Conservation (phyloP, 2,329 filamentous ascomycete species). For the Chaetomium sp. region DNA sequence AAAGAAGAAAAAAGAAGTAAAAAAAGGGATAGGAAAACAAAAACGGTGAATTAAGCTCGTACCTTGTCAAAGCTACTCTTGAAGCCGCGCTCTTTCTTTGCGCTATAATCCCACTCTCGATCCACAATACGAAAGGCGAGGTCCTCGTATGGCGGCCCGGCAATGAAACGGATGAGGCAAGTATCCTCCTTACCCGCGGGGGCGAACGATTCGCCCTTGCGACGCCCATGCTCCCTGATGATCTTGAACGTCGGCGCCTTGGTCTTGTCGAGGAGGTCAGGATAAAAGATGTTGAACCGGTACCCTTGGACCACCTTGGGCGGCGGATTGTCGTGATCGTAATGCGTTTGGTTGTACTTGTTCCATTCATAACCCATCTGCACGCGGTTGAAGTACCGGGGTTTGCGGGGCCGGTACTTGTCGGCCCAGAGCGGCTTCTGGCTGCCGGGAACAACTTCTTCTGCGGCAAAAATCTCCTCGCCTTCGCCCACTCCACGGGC, state of each 20-base stretch:
- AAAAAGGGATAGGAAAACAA: too few species aligned
- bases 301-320: constrained; percentile 98
- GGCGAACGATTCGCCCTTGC: constrained; percentile 85
- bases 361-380: constrained; percentile 99
- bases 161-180: constrained; percentile 91
- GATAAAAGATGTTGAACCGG: constrained; percentile 99
- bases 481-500: constrained; percentile 87
- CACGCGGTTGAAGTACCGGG: constrained; percentile 93
- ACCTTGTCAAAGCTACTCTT: constrained; percentile 97
- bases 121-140: constrained; percentile 96
- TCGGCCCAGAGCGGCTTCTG: constrained; percentile 70
- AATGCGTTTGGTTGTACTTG: constrained; percentile 99
- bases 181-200: constrained; percentile 95
- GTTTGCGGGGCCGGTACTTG: constrained; percentile 84
- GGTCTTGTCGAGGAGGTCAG: constrained; percentile 88
- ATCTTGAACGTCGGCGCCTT: constrained; percentile 96
- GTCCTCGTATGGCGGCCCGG: constrained; percentile 92
- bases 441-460: constrained; percentile 66
- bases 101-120: constrained; percentile 98
- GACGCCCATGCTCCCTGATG: constrained; percentile 83
- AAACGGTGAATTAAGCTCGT: constrained; percentile 28
- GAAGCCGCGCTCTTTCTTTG: constrained; percentile 90
- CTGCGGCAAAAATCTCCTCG: constrained; percentile 89
- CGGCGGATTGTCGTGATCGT: constrained; percentile 95
- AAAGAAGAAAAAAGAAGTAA: too few species aligned